Evolutionary conservation across 2,329 filamentous ascomycete genomes (phyloP), one percentile per base, ranked within the genome.

Genomic region (Neofusicoccum ribis): DNA sequence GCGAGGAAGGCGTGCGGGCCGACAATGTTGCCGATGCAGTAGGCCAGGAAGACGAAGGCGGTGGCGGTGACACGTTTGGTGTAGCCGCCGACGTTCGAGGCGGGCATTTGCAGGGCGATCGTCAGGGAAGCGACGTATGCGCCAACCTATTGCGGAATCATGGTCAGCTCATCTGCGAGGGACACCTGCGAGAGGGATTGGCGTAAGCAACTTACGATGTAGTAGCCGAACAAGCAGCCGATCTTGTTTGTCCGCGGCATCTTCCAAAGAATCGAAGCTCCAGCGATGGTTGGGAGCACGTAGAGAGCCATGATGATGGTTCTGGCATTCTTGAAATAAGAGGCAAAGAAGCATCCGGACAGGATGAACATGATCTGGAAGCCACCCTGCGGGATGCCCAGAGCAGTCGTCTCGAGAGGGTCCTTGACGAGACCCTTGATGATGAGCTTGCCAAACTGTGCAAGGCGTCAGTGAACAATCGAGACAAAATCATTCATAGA

Each of bases 281-380:
- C 84, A 14, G 84, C 70, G 0, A 86, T 78, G 0, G 84, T 86
- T 0, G 84, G 85, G 12, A 82, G 52, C 3, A 86, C 71, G 69
- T 84, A 86, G 0, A 81, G 3, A 2, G 78, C 76, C 84, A 86
- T 86, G 62, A 86, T 78, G 23, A 78, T 74, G 0, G 84, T 87
- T 3, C 84, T 79, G 2, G 76, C 73, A 54, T 86, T 85, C 61
- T 77, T 79, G 67, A 85, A 76, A n/a, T 75, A 78, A 3, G 83
- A 82, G 0, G 85, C 84, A 2, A 85, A 70, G 59, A 76, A 86
- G 1, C 84, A 81, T 2, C 84, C 85, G 0, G 79, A 77, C 9
- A 87, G 78, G 41, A 87, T 82, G 68, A 78, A 85, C n/a, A 85
- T 71, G 3, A 85, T 78, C 63, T 85, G 83, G 68, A 84, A 85